Conservation (phyloP, 2,329 filamentous ascomycete genomes). For the Aspergillus puulaauensis region DNA sequence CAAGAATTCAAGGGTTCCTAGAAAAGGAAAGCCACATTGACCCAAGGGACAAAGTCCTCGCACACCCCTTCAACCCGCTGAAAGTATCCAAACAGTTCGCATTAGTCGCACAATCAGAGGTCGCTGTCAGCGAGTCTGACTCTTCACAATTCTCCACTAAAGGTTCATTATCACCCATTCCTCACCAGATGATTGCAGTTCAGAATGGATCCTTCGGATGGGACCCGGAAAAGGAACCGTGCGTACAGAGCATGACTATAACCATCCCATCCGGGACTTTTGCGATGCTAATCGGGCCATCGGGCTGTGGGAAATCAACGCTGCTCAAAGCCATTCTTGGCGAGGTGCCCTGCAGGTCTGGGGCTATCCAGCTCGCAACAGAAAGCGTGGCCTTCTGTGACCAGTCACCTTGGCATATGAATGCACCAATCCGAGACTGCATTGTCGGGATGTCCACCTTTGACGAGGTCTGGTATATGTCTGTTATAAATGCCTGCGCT, state of each 20-base stretch:
- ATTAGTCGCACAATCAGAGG: conserved; percentile 23
- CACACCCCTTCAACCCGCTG: conserved; percentile 15
- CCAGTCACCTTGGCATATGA: conserved; percentile 43
- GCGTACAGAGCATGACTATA: conserved; percentile 43
- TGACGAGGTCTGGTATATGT: conserved; percentile 38
- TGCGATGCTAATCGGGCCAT: conserved; percentile 51
- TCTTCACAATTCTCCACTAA: conserved; percentile 24
- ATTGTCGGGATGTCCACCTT: conserved; percentile 39
- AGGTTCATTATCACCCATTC: conserved; percentile 12
- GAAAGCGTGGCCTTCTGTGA: conserved; percentile 42
- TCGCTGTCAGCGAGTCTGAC: conserved; percentile 23
- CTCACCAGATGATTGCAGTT: conserved; percentile 37
- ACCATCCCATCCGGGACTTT: conserved; percentile 44
- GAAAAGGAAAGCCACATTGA: conserved; percentile 33
- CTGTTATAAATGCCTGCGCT: conserved; percentile 38
- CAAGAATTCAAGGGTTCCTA: conserved; percentile 48
- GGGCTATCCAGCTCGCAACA: conserved; percentile 32
- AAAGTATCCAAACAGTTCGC: conserved; percentile 21
- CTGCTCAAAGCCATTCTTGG: conserved; percentile 48
- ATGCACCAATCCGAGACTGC: conserved; percentile 41
- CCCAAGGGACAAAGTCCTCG: conserved; percentile 16
- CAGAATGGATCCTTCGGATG: conserved; percentile 50
- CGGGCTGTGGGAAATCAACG: conserved; percentile 55
- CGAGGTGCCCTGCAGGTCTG: conserved; percentile 38
- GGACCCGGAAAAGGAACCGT: conserved; percentile 42